Base-by-base conservation (phyloP, 257 asterid genomes). In the Capsicum rhomboideum region DNA sequence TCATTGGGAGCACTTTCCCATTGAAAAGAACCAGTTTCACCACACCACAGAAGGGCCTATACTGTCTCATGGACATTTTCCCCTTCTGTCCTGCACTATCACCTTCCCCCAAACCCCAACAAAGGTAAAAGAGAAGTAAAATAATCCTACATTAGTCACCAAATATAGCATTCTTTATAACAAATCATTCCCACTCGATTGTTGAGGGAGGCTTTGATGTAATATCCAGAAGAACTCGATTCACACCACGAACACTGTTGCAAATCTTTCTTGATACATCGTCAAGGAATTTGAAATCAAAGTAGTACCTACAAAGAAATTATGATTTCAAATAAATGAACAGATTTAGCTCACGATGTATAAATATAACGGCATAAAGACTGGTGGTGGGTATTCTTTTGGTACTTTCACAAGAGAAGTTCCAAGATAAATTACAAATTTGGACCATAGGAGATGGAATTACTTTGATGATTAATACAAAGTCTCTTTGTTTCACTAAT, bases 191-290 rank as follows among this genome's bases (percentile, higher is more conserved):
- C 98, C 99, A 97, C 88, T 97, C 99, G 77, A 97, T 97, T 9
- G 99, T 97, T 7, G 99, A 93, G 14, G 99, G 99, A 87, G 99
- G 99, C 89, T 97, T 97, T n/a, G 99, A 95, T 8, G 98, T 97
- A 66, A 97, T 91, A 85, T 97, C 99, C 34, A 93, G 94, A 86
- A 97, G 97, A 90, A 97, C 99, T 78, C 98, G 92, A 72, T 97
- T 97, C n/a, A 97, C 98, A 26, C 99, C 97, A 1, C 91, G 92
- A 44, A 97, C 98, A 83, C 93, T 93, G 64, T 97, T 97, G 97
- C 98, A 95, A 40, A 97, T 97, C 94, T 86, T 97, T 21, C 95
- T 92, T 1, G 99, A 92, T 12, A 97, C 87, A 10, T 97, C 96
- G 28, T 87, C 93, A 4, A 97, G 94, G 90, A 97, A 97, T 90